Evolutionary conservation across 2,329 filamentous ascomycete genomes (phyloP), one percentile per base, ranked within the genome.

Genomic region (Coniosporium tulheliwenetii): DNA sequence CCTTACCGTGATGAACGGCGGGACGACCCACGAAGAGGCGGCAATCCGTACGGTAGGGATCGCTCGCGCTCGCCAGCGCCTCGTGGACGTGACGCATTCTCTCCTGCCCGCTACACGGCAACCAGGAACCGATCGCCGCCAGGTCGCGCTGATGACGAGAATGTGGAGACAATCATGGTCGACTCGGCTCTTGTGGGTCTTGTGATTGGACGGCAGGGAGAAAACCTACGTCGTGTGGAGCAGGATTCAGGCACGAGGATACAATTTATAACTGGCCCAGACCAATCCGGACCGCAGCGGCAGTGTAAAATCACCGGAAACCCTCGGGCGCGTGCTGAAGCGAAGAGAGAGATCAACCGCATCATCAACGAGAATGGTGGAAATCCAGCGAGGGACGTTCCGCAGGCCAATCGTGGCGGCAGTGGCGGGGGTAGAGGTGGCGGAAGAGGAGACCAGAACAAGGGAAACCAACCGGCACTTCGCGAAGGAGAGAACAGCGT

Each of bases 201-300:
- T 30, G 93, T 94, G 53, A 94, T 94, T 55, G 86, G 86, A 40
- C 77, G 86, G 44, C 82, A 87, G 54, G 86, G 86, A 49, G 87
- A 94, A 63, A 94, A 93, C 51, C 66, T 94, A 36, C 73, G 85
- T 49, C 79, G 84, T 43, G 85, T 94, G 48, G 87, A 94, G 60
- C 69, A 75, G 37, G 85, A 93, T 51, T 85, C 81, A 38, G 77
- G 77, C 41, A 87, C 85, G 50, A 73, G 86, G 44, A 85, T 94
- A 19, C 86, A 94, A 61, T 94, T 94, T 56, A 71, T 93, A 44
- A 81, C 85, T 30, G 75, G 83, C 12, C 75, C 77, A 43, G 79
- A 85, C 53, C 68, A 72, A 31, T 77, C 75, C 37, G 82, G 81
- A 14, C 73, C 78, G 12, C 80, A 78, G 52, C 79, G 86, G 43